Conservation (phyloP, 805 yeast genomes). For the Lachancea cidri region DNA sequence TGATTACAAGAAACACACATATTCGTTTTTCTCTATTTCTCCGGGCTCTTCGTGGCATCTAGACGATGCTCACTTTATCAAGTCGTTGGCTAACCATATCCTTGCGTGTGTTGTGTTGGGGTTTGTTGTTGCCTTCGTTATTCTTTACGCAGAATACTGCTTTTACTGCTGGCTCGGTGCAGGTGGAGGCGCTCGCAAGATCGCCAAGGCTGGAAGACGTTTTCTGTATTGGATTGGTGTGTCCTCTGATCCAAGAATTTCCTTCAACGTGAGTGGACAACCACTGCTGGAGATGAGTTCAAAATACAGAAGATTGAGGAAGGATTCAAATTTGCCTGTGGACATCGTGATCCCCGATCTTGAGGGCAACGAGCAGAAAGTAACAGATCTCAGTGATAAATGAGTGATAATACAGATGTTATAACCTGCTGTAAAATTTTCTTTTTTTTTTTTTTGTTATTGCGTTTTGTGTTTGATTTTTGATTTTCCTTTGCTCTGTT, state of each 20-base stretch:
- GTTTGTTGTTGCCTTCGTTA: conserved; percentile 46
- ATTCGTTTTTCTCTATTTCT: conserved; percentile 67
- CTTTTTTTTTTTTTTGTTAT: too few relatives aligned
- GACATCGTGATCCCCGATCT: conserved; percentile 19
- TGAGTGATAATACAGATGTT: not conserved
- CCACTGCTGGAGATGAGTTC: conserved; percentile 7
- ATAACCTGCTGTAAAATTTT: too few relatives aligned
- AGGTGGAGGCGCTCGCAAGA: conserved; percentile 11
- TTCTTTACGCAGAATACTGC: conserved; percentile 45
- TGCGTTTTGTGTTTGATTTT: not conserved
- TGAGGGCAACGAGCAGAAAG: conserved; percentile 18
- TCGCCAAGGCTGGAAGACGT: conserved; percentile 4
- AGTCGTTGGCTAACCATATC: conserved; percentile 69
- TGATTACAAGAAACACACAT: conserved; percentile 58
- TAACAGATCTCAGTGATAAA: conserved; percentile 16
- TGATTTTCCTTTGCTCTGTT: too few relatives aligned
- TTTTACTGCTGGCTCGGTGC: conserved; percentile 39
- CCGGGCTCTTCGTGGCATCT: conserved; percentile 91
- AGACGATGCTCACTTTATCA: conserved; percentile 78
- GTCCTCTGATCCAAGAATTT: not conserved
- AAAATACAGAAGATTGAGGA: conserved; percentile 19
- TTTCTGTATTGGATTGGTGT: conserved; percentile 6
- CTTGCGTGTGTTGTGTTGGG: conserved; percentile 68
- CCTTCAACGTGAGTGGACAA: conserved; percentile 1
- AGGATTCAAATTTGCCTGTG: conserved; percentile 28